Conservation (phyloP, 768 basidiomycete species). For the Lentinula boryana region DNA sequence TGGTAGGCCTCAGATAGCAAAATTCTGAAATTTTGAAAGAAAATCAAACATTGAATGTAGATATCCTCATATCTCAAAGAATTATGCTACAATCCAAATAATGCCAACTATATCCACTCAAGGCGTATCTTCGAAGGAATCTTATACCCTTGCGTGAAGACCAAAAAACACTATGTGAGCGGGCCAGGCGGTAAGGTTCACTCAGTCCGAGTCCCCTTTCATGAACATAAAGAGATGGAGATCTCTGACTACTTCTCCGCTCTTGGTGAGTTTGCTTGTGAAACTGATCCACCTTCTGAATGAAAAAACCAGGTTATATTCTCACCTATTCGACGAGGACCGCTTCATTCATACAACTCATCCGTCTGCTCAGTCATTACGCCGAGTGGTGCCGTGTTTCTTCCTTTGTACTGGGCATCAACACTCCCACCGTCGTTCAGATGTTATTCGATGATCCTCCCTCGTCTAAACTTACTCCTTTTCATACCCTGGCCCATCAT, state of each 20-base stretch:
- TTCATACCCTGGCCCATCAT: background rate
- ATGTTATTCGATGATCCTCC: background rate
- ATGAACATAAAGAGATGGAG: slow-evolving; percentile 1
- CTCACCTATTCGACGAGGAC: slow-evolving; percentile 3
- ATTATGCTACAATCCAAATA: background rate
- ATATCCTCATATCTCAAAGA: slow-evolving; percentile 6
- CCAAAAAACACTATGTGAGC: background rate
- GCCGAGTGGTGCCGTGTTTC: slow-evolving; percentile 11
- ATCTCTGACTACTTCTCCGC: slow-evolving; percentile 10
- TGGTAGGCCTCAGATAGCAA: background rate
- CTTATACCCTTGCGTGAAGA: slow-evolving; percentile 4
- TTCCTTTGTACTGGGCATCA: slow-evolving; percentile 2
- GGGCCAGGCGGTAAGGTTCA: background rate
- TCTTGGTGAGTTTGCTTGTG: slow-evolving; percentile 2
- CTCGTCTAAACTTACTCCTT: background rate
- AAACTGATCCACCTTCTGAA: background rate
- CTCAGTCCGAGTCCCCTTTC: slow-evolving; percentile 3
- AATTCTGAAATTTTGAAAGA: background rate
- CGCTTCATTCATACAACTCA: slow-evolving; percentile 2
- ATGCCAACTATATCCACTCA: background rate
- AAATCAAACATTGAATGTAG: background rate
- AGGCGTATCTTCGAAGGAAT: slow-evolving; percentile 1
- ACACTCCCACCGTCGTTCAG: slow-evolving; percentile 11
- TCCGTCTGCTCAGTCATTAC: slow-evolving; percentile 3
- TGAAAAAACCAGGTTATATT: slow-evolving; percentile 4